A percentile compares a stretch with the other conserved stretches of the same genome.
Evolutionary conservation across 352 stramenopile species (phyloP).

Genomic region (Phytophthora nicotianae): DNA sequence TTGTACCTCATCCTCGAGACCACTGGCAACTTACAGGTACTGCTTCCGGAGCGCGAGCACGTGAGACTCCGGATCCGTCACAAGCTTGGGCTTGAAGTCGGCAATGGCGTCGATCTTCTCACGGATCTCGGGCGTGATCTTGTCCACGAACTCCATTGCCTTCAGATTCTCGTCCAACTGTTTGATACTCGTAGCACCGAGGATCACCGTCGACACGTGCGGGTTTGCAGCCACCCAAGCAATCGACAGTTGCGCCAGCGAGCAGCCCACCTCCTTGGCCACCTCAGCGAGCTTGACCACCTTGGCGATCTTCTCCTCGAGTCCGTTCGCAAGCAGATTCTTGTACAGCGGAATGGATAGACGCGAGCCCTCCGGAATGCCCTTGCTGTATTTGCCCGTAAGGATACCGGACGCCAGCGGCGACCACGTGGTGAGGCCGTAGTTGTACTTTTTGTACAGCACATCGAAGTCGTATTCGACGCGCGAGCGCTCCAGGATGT

Average conservation of each 20-base stretch:
- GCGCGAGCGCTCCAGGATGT: constrained; percentile 70
- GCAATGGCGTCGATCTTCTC: constrained; percentile 58
- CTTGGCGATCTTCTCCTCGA: constrained; percentile 49
- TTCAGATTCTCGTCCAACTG: constrained; percentile 75
- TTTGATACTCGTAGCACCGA: constrained; percentile 59
- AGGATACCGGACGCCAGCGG: constrained; percentile 66
- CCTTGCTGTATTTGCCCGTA: constrained; percentile 77
- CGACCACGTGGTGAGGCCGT: constrained; percentile 76
- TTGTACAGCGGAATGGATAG: constrained; percentile 49
- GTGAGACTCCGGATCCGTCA: constrained; percentile 29
- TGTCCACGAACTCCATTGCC: constrained; percentile 45
- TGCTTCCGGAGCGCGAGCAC: constrained; percentile 31
- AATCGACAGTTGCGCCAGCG: constrained; percentile 48
- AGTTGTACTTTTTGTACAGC: constrained; percentile 68
- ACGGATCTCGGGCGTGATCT: constrained; percentile 62
- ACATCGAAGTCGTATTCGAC: constrained; percentile 75
- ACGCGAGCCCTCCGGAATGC: constrained; percentile 53
- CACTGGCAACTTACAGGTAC: constrained; percentile 20
- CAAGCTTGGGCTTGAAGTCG: constrained; percentile 40
- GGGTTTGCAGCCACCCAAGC: constrained; percentile 54
- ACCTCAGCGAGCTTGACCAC: constrained; percentile 43
- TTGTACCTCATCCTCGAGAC: neutral
- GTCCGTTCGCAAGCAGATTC: constrained; percentile 45
- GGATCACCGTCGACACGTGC: constrained; percentile 66
- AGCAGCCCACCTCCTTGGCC: constrained; percentile 67